These are phyloP conservation scores for Eurotiales sp. DNA, from an alignment of 2,329 filamentous ascomycete species.

Conservation along the genomic window DNA sequence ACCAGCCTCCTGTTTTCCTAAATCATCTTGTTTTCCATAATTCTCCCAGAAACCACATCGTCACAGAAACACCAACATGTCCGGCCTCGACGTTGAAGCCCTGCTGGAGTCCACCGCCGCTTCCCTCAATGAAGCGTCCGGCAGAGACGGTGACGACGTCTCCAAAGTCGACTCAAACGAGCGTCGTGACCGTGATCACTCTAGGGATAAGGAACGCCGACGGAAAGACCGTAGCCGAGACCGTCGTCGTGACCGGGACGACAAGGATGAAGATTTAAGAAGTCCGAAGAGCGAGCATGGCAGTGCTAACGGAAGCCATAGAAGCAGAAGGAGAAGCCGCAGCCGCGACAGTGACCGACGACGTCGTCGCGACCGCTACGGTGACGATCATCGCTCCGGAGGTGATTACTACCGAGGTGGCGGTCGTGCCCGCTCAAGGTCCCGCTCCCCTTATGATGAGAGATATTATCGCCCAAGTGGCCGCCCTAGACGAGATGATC, in stretches of 20 bases:
- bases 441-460: constrained; percentile 65
- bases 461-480: constrained; percentile 51
- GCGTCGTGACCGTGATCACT: constrained; percentile 44
- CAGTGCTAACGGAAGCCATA: constrained; percentile 65
- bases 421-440: constrained; percentile 64
- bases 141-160: constrained; percentile 54
- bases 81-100: constrained; percentile 78
- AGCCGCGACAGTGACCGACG: constrained; percentile 73
- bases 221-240: constrained; percentile 60
- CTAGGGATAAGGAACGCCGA: constrained; percentile 37
- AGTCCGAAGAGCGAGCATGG: constrained; percentile 72
- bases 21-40: constrained; percentile 18
- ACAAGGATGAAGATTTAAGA: constrained; percentile 57
- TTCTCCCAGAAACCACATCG: constrained; percentile 19
- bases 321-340: constrained; percentile 75
- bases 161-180: constrained; percentile 55
- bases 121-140: constrained; percentile 36
- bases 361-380: constrained; percentile 52
- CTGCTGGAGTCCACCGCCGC: constrained; percentile 81
- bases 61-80: constrained; percentile 48
- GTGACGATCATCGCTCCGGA: constrained; percentile 58
- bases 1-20: constrained; percentile 24
- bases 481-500: constrained; percentile 48
- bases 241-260: constrained; percentile 49
- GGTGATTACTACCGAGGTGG: constrained; percentile 70